These are phyloP conservation scores for Emiliania huxleyi DNA, from an alignment of 78 protist genomes.

Conservation along the genomic window DNA sequence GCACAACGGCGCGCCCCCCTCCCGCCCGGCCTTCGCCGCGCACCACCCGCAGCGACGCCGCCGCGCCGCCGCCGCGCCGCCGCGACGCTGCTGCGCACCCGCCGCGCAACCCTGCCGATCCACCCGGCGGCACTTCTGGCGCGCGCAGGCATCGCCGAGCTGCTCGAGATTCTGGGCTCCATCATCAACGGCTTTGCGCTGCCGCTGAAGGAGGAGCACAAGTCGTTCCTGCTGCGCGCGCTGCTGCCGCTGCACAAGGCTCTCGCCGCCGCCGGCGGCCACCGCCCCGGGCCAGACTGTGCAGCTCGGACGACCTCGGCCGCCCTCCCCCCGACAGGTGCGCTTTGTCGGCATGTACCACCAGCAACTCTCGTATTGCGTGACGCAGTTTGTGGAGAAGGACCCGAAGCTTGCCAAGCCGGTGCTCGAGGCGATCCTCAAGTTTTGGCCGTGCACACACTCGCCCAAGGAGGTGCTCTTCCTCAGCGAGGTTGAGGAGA, in stretches of 20 bases:
- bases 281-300: background rate
- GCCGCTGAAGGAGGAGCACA: constrained; percentile 94
- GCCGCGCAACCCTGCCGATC: too few relatives aligned
- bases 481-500: constrained; percentile 78
- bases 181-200: constrained; percentile 95
- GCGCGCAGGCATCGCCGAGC: constrained; percentile 88
- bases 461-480: constrained; percentile 76
- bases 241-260: constrained; percentile 84
- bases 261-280: background rate
- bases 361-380: constrained; percentile 83
- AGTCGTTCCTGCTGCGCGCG: constrained; percentile 68
- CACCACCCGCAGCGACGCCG: too few relatives aligned
- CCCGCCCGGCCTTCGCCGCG: background rate
- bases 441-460: constrained; percentile 68
- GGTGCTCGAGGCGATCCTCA: constrained; percentile 59
- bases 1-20: too few relatives aligned
- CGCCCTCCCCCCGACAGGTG: constrained; percentile 28
- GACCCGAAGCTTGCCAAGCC: constrained; percentile 57
- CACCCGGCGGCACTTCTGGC: too few relatives aligned
- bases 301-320: background rate
- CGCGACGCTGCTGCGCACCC: too few relatives aligned
- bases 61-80: too few relatives aligned
- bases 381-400: constrained; percentile 84
- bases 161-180: constrained; percentile 77
- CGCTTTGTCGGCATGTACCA: constrained; percentile 58